Base-by-base conservation (phyloP, 345 rosid genomes). In the Streptanthus diversifolius region DNA sequence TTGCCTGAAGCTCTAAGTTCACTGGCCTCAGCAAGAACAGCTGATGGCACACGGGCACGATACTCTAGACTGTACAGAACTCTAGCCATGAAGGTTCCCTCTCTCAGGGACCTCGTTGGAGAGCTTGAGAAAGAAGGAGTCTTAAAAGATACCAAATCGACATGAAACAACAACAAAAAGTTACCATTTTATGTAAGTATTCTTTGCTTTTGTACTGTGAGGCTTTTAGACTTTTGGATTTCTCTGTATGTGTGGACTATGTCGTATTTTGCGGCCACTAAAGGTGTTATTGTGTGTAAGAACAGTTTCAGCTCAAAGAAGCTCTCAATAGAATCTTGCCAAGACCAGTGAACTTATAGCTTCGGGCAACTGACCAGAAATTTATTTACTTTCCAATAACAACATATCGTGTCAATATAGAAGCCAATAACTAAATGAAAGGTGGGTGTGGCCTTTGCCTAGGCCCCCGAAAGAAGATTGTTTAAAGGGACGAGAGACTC, bases 31-130 rank as follows among this genome's bases (percentile, higher is more conserved):
- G 98, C 97, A 3, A 86, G 93, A 80, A 90, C 97, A 4, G 93
- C 92, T 7, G 99, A 92, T 22, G 98, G 99, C n/a, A 92, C 98
- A 11, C 81, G 97, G 37, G 96, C 98, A 18, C 87, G 99, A 13
- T 95, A 91, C 76, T 95, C 99, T 25, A 84, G 98, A 71, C 79
- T 95, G 61, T 95, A 92, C 79, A 83, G 98, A 76, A 95, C 99
- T 47, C 80, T 95, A 69, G 98, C 98, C 41, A 90, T 87, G 98
- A 95, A 90, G 81, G 97, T 95, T 63, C 99, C 97, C 15, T 87
- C 99, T 0, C 79, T 95, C 19, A 83, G 96, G 87, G 93, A 86
- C 68, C 85, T 95, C 24, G 90, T 95, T 15, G 86, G 88, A 4
- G 98, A 91, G 85, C 92, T 95, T 21, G 99, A 90, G 83, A 95